Evolutionary conservation across 1,284 basidiomycete species (phyloP).

Genomic region (Inonotus hispidus): DNA sequence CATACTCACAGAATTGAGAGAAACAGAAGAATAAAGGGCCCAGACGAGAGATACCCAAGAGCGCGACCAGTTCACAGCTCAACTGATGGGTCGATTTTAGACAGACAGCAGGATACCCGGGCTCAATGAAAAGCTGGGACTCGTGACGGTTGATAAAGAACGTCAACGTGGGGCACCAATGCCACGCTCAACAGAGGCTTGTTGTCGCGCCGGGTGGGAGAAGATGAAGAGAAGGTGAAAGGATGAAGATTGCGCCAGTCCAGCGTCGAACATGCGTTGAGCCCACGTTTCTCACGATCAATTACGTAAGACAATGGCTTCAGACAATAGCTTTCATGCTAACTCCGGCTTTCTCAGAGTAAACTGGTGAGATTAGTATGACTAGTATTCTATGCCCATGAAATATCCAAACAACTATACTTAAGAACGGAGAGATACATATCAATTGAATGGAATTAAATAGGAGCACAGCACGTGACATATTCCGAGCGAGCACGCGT

Average conservation of each 20-base stretch:
- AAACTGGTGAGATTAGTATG: too few species aligned
- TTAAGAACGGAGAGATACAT: slow-evolving; percentile 2
- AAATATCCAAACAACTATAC: background rate
- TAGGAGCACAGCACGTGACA: background rate
- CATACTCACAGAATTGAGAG: background rate
- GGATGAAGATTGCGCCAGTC: background rate
- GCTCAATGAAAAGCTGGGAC: slow-evolving; percentile 15
- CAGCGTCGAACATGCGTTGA: slow-evolving; percentile 1
- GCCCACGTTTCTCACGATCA: slow-evolving; percentile 5
- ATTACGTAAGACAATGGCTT: background rate
- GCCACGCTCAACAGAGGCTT: slow-evolving; percentile 12
- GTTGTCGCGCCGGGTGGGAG: background rate
- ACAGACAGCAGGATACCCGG: slow-evolving; percentile 11
- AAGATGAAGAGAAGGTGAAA: slow-evolving; percentile 13
- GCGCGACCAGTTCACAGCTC: background rate
- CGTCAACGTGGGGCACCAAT: slow-evolving; percentile 7
- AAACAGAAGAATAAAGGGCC: slow-evolving; percentile 3
- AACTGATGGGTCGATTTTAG: slow-evolving; percentile 1
- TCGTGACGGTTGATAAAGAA: slow-evolving; percentile 6
- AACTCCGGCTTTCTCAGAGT: too few species aligned
- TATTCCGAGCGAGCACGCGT: background rate
- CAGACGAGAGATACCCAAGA: slow-evolving; percentile 14
- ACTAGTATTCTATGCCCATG: background rate
- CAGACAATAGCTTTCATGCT: background rate
- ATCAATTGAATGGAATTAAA: background rate